These are phyloP conservation scores for Wickerhamiella nectarea DNA, from an alignment of 805 yeast species.

Conservation along the genomic window DNA sequence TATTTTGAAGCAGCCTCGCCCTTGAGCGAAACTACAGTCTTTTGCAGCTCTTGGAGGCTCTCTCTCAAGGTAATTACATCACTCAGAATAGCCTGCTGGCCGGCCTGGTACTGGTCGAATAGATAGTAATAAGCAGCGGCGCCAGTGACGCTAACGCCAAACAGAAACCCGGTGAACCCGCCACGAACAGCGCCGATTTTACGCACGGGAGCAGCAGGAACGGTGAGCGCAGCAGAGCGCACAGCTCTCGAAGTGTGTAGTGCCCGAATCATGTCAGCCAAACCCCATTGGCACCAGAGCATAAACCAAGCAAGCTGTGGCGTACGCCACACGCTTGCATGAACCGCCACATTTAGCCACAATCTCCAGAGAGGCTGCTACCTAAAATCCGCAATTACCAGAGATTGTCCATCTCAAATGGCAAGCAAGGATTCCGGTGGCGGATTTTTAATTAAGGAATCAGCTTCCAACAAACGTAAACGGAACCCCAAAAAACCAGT, in stretches of 20 bases:
- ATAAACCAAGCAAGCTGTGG: neutral
- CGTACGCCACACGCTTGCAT: too few species aligned
- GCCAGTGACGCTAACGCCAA: conserved; percentile 65
- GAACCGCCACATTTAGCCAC: too few species aligned
- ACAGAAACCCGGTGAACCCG: conserved; percentile 57
- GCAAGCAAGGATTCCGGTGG: conserved; percentile 4
- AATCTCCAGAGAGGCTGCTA: neutral
- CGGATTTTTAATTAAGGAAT: neutral
- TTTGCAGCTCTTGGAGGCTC: conserved; percentile 53
- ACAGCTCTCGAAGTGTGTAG: conserved; percentile 9
- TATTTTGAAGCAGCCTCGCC: too few species aligned
- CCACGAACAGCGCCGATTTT: conserved; percentile 20
- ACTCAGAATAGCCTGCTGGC: conserved; percentile 58
- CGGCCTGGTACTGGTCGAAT: conserved; percentile 59
- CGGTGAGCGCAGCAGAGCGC: conserved; percentile 3
- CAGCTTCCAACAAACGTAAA: conserved; percentile 3
- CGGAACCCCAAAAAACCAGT: neutral
- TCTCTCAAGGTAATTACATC: conserved; percentile 61
- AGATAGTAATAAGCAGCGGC: conserved; percentile 64
- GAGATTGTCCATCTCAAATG: neutral
- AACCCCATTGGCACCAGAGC: neutral
- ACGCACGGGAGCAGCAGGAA: conserved; percentile 11
- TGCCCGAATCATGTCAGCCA: neutral
- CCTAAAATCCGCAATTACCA: neutral
- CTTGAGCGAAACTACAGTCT: conserved; percentile 53